Conservation (phyloP, 176 grass and related monocot species). For the Triticum timopheevii region DNA sequence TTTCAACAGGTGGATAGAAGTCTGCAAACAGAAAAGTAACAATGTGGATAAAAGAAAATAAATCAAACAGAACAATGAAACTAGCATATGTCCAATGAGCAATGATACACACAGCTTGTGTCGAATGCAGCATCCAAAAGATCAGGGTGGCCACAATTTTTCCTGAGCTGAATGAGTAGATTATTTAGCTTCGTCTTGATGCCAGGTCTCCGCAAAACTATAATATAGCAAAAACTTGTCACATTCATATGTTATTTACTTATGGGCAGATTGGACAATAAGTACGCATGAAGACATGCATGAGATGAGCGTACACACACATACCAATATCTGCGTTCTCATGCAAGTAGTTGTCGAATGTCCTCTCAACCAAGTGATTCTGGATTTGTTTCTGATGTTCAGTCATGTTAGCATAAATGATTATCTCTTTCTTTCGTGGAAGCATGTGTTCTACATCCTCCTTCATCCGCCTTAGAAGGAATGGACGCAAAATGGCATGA, state of each 20-base stretch:
- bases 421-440: slow-evolving; percentile 95
- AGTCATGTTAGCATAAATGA: slow-evolving; percentile 95
- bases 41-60: not conserved
- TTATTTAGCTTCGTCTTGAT: slow-evolving; percentile 77
- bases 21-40: slow-evolving; percentile 30
- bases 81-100: slow-evolving; percentile 1
- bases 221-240: slow-evolving; percentile 19
- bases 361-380: slow-evolving; percentile 77
- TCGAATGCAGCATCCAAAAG: slow-evolving; percentile 69
- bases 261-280: not conserved
- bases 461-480: slow-evolving; percentile 94
- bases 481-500: slow-evolving; percentile 91
- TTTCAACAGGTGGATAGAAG: slow-evolving; percentile 77
- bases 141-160: slow-evolving; percentile 90
- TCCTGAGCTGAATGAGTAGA: slow-evolving; percentile 76
- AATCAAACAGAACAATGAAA: not conserved
- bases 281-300: not conserved
- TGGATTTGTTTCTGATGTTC: slow-evolving; percentile 85
- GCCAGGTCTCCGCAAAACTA: slow-evolving; percentile 58
- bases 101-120: slow-evolving; percentile 39
- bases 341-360: slow-evolving; percentile 66
- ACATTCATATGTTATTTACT: not conserved
- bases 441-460: slow-evolving; percentile 95
- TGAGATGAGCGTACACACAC: not conserved
- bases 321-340: slow-evolving; percentile 64